Percentiles rank a stretch among this genome's conserved stretches.
Conservation (phyloP, 306 rosid genomes). For the Sicyos baderoa region DNA sequence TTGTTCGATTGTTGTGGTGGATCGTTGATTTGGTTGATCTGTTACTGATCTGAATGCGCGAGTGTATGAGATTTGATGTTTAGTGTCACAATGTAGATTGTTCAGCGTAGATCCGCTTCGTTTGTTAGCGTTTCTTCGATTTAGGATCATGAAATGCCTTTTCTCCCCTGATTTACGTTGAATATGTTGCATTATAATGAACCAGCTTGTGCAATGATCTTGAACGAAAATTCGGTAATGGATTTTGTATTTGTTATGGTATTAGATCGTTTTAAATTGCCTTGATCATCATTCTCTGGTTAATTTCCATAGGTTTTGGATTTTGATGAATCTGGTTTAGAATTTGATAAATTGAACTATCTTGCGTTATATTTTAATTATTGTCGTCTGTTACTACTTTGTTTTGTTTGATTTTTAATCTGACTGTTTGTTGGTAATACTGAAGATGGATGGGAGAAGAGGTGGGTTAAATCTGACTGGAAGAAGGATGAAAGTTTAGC, state of each 20-base stretch:
- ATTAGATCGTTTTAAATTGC: neutral
- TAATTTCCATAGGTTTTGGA: neutral
- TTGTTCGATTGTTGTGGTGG: neutral
- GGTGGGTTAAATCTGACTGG: slow-evolving; percentile 96
- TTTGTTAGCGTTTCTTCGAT: neutral
- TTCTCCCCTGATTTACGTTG: neutral
- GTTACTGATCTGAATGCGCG: neutral
- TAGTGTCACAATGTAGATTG: neutral
- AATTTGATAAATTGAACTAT: neutral
- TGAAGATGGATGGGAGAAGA: slow-evolving; percentile 84
- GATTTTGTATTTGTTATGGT: neutral
- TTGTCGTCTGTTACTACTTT: neutral
- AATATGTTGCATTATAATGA: neutral
- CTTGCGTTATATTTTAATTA: neutral
- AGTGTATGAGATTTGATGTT: neutral
- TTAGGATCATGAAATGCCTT: neutral
- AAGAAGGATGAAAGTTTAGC: slow-evolving; percentile 75
- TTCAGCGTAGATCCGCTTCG: neutral
- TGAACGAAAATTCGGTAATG: neutral
- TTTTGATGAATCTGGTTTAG: neutral
- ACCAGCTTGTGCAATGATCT: too few relatives aligned
- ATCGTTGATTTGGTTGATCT: slow-evolving; percentile 9
- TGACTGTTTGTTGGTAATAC: slow-evolving; percentile 25
- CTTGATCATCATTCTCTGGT: neutral
- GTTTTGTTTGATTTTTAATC: neutral